A percentile compares a stretch with the other conserved stretches of the same genome.
phyloP scores from a whole-genome alignment of 2,329 filamentous ascomycete genomes.

The Claviceps pazoutovae region DNA sequence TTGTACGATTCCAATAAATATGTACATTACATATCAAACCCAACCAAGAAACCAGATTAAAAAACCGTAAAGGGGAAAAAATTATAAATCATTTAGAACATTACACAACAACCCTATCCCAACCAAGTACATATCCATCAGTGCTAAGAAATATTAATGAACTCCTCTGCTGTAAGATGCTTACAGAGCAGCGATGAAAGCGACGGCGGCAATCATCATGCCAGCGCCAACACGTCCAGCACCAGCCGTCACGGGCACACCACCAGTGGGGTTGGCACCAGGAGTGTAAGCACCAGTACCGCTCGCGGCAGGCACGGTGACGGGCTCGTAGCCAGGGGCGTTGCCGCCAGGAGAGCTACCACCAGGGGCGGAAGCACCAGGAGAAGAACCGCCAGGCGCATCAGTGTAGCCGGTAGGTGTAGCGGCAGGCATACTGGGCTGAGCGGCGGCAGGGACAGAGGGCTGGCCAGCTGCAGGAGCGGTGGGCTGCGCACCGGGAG shows the following conservation, averaged over 20 bases:
- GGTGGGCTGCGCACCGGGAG: conserved; percentile 3
- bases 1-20: too few species aligned
- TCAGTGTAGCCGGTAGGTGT: background rate
- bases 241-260: conserved; percentile 24
- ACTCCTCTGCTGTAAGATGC: background rate
- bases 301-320: conserved; percentile 12
- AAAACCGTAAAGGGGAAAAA: too few species aligned
- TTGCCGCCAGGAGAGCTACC: background rate
- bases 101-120: too few species aligned
- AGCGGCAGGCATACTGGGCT: background rate
- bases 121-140: too few species aligned
- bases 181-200: conserved; percentile 34
- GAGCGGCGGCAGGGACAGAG: background rate
- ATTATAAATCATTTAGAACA: too few species aligned
- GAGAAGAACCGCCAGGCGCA: background rate
- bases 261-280: conserved; percentile 15
- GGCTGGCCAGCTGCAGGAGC: background rate
- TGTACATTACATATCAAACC: too few species aligned
- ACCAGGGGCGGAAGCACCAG: background rate
- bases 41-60: too few species aligned
- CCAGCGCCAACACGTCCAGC: conserved; percentile 26
- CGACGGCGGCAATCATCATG: conserved; percentile 31
- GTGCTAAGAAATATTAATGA: too few species aligned
- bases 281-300: conserved; percentile 22
- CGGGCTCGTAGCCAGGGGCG: background rate